Conservation (phyloP, 768 basidiomycete species). For the Lyophyllum shimeji region DNA sequence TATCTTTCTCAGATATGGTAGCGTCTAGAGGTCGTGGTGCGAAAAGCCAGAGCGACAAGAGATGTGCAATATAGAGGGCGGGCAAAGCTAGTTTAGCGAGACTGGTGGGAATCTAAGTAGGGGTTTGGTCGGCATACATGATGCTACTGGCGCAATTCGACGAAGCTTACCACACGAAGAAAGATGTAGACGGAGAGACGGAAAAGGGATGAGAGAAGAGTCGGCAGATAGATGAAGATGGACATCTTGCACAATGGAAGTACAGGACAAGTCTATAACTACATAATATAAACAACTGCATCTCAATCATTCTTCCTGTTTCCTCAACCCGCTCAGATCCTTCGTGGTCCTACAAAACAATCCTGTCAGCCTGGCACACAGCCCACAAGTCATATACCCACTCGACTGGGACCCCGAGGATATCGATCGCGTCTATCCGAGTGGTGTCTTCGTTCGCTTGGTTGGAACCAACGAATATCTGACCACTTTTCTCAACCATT, state of each 20-base stretch:
- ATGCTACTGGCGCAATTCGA: neutral
- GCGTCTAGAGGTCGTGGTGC: neutral
- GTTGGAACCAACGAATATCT: conserved; percentile 73
- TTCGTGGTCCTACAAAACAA: conserved; percentile 28
- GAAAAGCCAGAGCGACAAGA: conserved; percentile 22
- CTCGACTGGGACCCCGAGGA: conserved; percentile 61
- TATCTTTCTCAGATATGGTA: conserved; percentile 7
- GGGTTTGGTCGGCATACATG: conserved; percentile 1
- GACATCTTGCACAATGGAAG: conserved; percentile 7
- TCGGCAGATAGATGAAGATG: conserved; percentile 21
- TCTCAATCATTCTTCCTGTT: conserved; percentile 22
- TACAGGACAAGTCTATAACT: conserved; percentile 1
- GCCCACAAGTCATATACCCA: conserved; percentile 29
- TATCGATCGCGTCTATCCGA: conserved; percentile 64
- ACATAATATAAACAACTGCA: neutral
- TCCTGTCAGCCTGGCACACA: neutral
- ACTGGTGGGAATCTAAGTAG: conserved; percentile 38
- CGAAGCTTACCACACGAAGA: conserved; percentile 44
- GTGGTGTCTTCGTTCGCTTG: conserved; percentile 65
- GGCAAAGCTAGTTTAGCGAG: conserved; percentile 32
- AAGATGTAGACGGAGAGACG: conserved; percentile 47
- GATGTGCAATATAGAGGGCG: conserved; percentile 26
- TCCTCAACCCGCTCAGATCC: conserved; percentile 31
- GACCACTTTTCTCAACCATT: neutral
- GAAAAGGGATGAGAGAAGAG: conserved; percentile 36